Percentiles rank a stretch among this genome's conserved stretches.
Conservation (phyloP, 2,329 filamentous ascomycete species). For the Endothia cerciana region DNA sequence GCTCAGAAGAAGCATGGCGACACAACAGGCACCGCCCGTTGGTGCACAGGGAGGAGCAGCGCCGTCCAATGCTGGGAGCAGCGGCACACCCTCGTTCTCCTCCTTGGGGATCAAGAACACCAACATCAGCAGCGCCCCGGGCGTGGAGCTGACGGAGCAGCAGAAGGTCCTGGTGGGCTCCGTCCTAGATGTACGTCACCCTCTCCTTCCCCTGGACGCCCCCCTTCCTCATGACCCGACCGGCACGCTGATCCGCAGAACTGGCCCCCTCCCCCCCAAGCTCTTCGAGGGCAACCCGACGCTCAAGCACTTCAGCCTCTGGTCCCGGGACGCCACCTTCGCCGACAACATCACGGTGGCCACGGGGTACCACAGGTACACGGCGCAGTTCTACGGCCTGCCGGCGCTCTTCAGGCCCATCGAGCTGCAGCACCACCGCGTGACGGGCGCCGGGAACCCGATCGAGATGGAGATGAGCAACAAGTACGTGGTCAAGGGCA, state of each 20-base stretch:
- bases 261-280: too few relatives aligned
- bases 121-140: conserved; percentile 54
- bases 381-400: conserved; percentile 61
- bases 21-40: conserved; percentile 32
- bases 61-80: not conserved
- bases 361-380: conserved; percentile 54
- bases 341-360: conserved; percentile 63
- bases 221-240: not conserved
- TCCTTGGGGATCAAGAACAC: conserved; percentile 54
- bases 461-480: conserved; percentile 55
- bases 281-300: conserved; percentile 65
- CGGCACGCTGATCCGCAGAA: not conserved
- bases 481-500: conserved; percentile 41
- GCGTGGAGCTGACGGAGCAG: conserved; percentile 51
- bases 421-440: conserved; percentile 55
- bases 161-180: conserved; percentile 61
- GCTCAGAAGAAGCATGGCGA: conserved; percentile 35
- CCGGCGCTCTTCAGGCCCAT: conserved; percentile 62
- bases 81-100: conserved; percentile 31
- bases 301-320: conserved; percentile 61
- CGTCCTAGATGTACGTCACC: conserved; percentile 55
- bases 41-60: conserved; percentile 18
- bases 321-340: conserved; percentile 62
- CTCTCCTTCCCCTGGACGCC: not conserved
- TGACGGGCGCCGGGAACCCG: conserved; percentile 60